Conservation (phyloP, 2,329 filamentous ascomycete genomes). For the Coccinonectria pachysandricola region DNA sequence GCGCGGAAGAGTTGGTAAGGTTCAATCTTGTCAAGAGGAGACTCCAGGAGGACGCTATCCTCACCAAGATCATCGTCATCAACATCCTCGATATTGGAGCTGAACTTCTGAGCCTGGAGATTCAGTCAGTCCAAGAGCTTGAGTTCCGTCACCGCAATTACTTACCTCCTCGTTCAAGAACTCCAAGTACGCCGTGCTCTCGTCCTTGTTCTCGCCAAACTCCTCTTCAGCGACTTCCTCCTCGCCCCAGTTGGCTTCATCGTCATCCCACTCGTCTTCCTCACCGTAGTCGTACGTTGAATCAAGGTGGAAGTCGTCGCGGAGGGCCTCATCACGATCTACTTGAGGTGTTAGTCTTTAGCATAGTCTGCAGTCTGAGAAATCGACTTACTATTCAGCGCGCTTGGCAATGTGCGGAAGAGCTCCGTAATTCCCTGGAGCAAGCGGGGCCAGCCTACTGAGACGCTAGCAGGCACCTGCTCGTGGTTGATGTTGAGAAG, state of each 20-base stretch:
- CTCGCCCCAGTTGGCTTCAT: slow-evolving; percentile 70
- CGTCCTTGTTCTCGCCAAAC: slow-evolving; percentile 63
- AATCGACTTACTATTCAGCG: slow-evolving; percentile 65
- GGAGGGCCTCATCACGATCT: slow-evolving; percentile 85
- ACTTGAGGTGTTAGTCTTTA: slow-evolving; percentile 32
- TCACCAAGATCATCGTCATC: slow-evolving; percentile 86
- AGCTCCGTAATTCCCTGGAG: slow-evolving; percentile 79
- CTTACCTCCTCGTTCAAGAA: slow-evolving; percentile 85
- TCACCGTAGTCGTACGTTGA: slow-evolving; percentile 54
- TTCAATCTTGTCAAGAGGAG: slow-evolving; percentile 88
- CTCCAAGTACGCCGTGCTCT: slow-evolving; percentile 88
- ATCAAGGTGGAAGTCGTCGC: slow-evolving; percentile 72
- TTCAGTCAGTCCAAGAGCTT: too few relatives aligned
- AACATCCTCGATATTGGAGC: slow-evolving; percentile 54
- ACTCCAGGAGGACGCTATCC: slow-evolving; percentile 86
- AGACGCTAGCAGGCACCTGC: slow-evolving; percentile 83
- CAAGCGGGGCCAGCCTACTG: slow-evolving; percentile 88
- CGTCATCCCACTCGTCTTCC: slow-evolving; percentile 75
- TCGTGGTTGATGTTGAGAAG: slow-evolving; percentile 70
- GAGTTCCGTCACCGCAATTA: too few relatives aligned
- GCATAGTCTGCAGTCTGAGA: slow-evolving; percentile 1
- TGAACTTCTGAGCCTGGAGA: slow-evolving; percentile 71
- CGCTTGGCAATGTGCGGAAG: slow-evolving; percentile 82
- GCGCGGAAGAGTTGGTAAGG: slow-evolving; percentile 84
- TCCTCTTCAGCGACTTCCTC: slow-evolving; percentile 60